phyloP scores from a whole-genome alignment of 2,329 filamentous ascomycete species.

The Penicillium paneum region DNA sequence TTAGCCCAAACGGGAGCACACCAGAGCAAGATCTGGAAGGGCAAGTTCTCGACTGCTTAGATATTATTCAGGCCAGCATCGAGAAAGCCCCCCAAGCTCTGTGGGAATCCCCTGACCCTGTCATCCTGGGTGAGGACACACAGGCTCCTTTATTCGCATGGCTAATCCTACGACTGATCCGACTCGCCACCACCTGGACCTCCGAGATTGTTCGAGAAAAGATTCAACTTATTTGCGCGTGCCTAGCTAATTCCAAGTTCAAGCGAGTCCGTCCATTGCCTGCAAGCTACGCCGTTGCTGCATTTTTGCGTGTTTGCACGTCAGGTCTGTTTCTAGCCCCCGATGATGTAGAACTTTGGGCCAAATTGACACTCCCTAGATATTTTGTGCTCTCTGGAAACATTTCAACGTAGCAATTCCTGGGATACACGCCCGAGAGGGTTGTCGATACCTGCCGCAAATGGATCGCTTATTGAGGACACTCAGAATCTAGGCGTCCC shows the following conservation, averaged over 20 bases:
- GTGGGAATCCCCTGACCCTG: constrained; percentile 62
- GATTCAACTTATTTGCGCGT: constrained; percentile 36
- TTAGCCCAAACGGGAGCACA: constrained; percentile 59
- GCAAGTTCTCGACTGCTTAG: constrained; percentile 63
- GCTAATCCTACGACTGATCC: constrained; percentile 53
- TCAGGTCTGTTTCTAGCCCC: constrained; percentile 34
- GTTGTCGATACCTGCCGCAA: constrained; percentile 27
- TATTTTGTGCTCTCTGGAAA: constrained; percentile 45
- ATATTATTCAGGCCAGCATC: constrained; percentile 72
- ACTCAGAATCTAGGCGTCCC: constrained; percentile 34
- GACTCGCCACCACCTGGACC: constrained; percentile 44
- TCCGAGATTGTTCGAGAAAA: constrained; percentile 42
- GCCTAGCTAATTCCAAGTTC: constrained; percentile 32
- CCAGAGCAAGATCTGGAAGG: constrained; percentile 44
- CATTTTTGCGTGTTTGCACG: constrained; percentile 35
- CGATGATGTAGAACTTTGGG: neutral
- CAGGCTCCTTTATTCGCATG: constrained; percentile 53
- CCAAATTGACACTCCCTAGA: constrained; percentile 37
- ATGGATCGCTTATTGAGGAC: constrained; percentile 27
- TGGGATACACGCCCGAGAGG: constrained; percentile 8
- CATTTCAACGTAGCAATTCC: constrained; percentile 15
- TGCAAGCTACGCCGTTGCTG: constrained; percentile 29
- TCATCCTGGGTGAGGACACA: constrained; percentile 50
- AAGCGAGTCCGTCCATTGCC: constrained; percentile 31
- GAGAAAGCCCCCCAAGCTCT: constrained; percentile 67